Base-by-base conservation (phyloP, 257 asterid genomes). In the Jasminum sambac region DNA sequence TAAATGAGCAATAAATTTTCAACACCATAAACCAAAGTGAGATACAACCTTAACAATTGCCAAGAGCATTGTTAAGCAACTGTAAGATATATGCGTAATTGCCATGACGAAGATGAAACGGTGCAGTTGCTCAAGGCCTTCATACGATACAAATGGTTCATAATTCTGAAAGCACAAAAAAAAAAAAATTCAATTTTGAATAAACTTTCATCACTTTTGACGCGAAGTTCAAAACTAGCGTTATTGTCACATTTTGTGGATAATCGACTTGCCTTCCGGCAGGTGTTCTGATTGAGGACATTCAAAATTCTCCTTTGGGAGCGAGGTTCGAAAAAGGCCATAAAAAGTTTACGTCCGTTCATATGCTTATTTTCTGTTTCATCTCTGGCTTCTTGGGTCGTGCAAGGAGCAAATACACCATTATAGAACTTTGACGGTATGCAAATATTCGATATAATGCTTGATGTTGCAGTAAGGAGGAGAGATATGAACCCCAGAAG, bases 41-140 rank as follows among this genome's bases (percentile, higher is more conserved):
- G 63, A 69, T 10, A n/a, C 59, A 55, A 95, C 99, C 99, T 95
- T 95, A 46, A 89, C 95, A 67, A 95, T 88, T 3, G 96, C 99
- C 72, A 95, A 90, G 85, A 91, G 74, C 99, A 95, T 95, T 39
- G 99, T 95, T 67, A 95, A 81, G 89, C 99, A 95, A 75, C 99
- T 95, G 81, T 95, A 95, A 55, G 98, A 83, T 73, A 95, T 77
- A 72, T 95, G 99, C 5, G 98, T 91, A 70, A 91, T 72, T 30
- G 99, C 98, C 99, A 95, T 95, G 77, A 91, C 95, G 74, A 95
- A 95, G 80, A 95, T 91, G 88, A 95, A 95, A 55, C 99, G 89
- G 69, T 95, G 98, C 71, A 95, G 96, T 72, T 95, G 97, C 86
- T 95, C 99, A 30, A 95, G 97, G 75, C 98, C 99, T 87, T 95